These are phyloP conservation scores for Ustilago crameri DNA, from an alignment of 1,284 basidiomycete species.

Conservation along the genomic window DNA sequence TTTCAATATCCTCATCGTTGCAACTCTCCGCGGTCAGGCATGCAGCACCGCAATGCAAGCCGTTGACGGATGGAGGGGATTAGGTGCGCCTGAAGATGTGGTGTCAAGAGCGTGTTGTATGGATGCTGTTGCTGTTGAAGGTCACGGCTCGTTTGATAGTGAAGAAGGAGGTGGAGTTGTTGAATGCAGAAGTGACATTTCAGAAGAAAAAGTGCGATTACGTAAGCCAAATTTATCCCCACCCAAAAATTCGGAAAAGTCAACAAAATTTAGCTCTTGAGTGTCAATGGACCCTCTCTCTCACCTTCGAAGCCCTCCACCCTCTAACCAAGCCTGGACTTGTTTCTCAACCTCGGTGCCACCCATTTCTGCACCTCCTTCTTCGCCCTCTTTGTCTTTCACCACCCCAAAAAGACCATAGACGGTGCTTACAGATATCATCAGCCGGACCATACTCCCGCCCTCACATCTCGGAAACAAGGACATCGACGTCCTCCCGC, in stretches of 20 bases:
- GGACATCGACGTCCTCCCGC: not conserved
- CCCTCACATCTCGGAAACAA: not conserved
- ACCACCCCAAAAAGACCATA: too few relatives aligned
- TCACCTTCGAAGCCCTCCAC: not conserved
- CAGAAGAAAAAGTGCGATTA: constrained; percentile 19
- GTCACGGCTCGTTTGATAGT: too few relatives aligned
- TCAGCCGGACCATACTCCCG: too few relatives aligned
- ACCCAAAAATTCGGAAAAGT: constrained; percentile 4
- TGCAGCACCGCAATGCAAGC: not conserved
- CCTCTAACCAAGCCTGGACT: not conserved
- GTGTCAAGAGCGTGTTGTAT: too few relatives aligned
- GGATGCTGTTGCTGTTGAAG: too few relatives aligned
- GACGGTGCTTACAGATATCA: too few relatives aligned
- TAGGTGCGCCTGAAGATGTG: too few relatives aligned
- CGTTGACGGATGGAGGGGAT: not conserved
- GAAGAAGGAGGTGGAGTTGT: not conserved
- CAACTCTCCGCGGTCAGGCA: constrained; percentile 1
- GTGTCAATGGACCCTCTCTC: constrained; percentile 4
- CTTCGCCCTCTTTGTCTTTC: not conserved
- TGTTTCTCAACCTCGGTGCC: not conserved
- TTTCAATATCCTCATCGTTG: constrained; percentile 77
- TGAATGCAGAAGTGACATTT: not conserved
- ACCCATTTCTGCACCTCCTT: not conserved
- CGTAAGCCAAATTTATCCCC: constrained; percentile 17
- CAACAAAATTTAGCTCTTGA: not conserved